phyloP scores from a whole-genome alignment of 345 rosid species.

The Noccaea bulbosa region DNA sequence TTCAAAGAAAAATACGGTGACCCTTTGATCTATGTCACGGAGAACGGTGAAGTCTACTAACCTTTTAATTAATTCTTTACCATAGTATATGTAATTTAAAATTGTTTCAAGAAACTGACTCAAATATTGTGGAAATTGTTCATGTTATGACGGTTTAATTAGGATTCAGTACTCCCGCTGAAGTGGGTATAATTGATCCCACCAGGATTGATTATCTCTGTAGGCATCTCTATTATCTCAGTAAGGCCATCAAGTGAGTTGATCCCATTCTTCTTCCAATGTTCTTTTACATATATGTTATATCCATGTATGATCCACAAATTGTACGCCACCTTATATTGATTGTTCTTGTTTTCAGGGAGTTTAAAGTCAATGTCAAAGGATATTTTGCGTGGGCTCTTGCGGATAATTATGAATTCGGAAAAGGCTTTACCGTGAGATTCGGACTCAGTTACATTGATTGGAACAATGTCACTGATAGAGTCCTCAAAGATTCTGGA shows the following conservation, averaged over 20 bases:
- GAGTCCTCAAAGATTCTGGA: conserved; percentile 29
- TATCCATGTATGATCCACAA: too few relatives aligned
- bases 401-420: conserved; percentile 34
- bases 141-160: background rate
- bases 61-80: background rate
- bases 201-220: conserved; percentile 33
- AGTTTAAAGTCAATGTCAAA: conserved; percentile 9
- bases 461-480: conserved; percentile 3
- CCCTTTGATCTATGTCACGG: conserved; percentile 28
- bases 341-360: conserved; percentile 9
- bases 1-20: conserved; percentile 1
- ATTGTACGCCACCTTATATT: background rate
- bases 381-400: conserved; percentile 36
- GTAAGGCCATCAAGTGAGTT: conserved; percentile 27
- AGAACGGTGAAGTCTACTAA: conserved; percentile 27
- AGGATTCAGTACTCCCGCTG: conserved; percentile 9
- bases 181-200: background rate
- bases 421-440: conserved; percentile 21
- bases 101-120: conserved; percentile 2
- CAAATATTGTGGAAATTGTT: background rate
- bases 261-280: background rate
- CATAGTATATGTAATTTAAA: background rate
- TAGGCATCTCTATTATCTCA: conserved; percentile 26
- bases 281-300: too few relatives aligned
- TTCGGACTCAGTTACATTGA: conserved; percentile 33